Percentiles rank a stretch among this genome's conserved stretches.
Evolutionary conservation across 768 basidiomycete genomes (phyloP).

Genomic region (Mycena vitilis): DNA sequence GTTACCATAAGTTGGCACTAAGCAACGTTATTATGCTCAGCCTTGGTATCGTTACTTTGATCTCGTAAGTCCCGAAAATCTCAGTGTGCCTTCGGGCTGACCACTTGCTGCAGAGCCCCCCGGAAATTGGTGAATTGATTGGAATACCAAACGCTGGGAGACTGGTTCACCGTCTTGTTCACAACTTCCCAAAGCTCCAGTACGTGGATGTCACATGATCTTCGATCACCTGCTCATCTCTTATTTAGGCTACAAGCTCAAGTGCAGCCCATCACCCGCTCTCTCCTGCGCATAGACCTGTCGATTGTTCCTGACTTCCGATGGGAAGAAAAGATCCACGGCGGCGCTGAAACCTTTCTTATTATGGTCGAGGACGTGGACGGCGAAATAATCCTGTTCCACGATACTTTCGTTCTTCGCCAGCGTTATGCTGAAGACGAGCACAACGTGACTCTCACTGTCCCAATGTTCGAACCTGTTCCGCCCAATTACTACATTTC

Average conservation of each 20-base stretch:
- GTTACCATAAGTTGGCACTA: background rate
- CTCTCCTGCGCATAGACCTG: conserved; percentile 90
- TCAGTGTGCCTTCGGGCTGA: conserved; percentile 6
- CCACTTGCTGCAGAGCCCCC: conserved; percentile 62
- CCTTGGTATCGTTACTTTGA: conserved; percentile 99
- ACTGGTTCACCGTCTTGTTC: conserved; percentile 91
- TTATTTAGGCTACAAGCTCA: conserved; percentile 84
- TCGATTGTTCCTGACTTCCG: conserved; percentile 98
- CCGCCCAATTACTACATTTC: conserved; percentile 99
- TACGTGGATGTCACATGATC: conserved; percentile 48
- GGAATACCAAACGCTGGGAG: conserved; percentile 94
- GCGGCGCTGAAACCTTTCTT: conserved; percentile 88
- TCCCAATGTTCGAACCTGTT: conserved; percentile 96
- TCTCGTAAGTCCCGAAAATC: conserved; percentile 54
- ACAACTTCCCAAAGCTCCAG: conserved; percentile 96
- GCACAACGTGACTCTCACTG: conserved; percentile 93
- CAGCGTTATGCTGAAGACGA: conserved; percentile 94
- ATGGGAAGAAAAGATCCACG: conserved; percentile 97
- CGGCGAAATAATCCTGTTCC: conserved; percentile 95
- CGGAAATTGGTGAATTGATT: conserved; percentile 95
- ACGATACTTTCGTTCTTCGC: conserved; percentile 91
- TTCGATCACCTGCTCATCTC: background rate
- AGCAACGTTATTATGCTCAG: conserved; percentile 47
- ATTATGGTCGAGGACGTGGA: conserved; percentile 98
- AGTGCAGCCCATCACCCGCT: conserved; percentile 96